Percentiles rank a stretch among this genome's conserved stretches.
These are phyloP conservation scores for Lodderomyces theae DNA, from an alignment of 1,139 yeast species.

Conservation along the genomic window DNA sequence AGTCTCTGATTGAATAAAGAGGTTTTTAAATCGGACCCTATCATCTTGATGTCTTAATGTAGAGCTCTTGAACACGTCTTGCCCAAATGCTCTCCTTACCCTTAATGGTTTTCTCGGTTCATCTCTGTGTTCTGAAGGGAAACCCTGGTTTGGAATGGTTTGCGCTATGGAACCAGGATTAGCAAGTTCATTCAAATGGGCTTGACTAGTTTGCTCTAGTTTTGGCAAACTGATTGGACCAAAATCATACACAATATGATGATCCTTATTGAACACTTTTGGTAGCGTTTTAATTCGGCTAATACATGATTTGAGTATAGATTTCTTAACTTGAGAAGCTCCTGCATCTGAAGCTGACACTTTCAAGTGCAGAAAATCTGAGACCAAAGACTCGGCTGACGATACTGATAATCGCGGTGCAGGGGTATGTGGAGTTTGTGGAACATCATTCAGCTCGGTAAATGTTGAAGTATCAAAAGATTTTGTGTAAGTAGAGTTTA, in stretches of 20 bases:
- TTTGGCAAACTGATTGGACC: slow-evolving; percentile 1
- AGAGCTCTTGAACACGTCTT: background rate
- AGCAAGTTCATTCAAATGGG: background rate
- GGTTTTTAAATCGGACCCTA: background rate
- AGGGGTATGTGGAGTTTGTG: slow-evolving; percentile 1
- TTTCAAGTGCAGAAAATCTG: background rate
- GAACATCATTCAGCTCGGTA: background rate
- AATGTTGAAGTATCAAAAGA: background rate
- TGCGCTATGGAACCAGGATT: no score
- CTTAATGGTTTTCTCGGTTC: background rate
- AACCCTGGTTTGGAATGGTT: no score
- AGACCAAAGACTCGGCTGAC: background rate
- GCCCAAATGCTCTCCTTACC: background rate
- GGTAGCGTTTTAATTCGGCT: background rate
- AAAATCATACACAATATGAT: background rate
- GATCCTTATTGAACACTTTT: background rate
- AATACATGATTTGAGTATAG: background rate
- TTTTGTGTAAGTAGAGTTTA: background rate
- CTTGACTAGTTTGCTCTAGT: background rate
- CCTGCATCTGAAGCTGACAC: background rate
- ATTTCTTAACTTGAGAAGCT: background rate
- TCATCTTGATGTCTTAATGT: background rate
- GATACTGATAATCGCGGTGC: background rate
- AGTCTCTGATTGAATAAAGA: background rate
- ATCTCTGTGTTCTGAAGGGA: no score